phyloP scores from a whole-genome alignment of 768 basidiomycete genomes.

The Phaeotremella skinneri region DNA sequence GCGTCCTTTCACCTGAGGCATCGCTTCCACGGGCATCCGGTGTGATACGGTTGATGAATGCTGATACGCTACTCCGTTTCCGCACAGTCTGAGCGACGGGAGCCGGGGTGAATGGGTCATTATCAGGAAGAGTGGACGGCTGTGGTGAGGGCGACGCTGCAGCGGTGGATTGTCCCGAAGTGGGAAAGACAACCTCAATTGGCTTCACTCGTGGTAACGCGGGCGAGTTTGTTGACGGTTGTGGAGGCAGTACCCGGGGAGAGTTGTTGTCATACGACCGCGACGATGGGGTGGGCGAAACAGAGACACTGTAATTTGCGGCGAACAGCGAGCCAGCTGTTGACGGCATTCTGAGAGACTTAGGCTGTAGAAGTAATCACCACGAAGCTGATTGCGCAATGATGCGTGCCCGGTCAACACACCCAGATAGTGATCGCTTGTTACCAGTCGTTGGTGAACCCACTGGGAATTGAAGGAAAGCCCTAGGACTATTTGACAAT shows the following conservation, averaged over 20 bases:
- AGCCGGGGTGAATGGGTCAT: constrained; percentile 4
- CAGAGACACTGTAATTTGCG: background rate
- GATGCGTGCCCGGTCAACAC: no score
- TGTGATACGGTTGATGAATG: background rate
- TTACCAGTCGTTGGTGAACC: no score
- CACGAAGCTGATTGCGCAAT: background rate
- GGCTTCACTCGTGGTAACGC: background rate
- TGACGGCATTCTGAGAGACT: background rate
- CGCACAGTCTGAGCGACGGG: background rate
- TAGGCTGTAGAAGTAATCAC: background rate
- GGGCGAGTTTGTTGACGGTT: background rate
- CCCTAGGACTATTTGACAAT: no score
- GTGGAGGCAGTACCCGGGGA: background rate
- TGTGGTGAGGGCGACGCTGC: background rate
- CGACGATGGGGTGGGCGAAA: background rate
- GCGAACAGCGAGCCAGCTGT: background rate
- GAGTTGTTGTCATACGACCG: background rate
- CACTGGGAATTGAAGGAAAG: no score
- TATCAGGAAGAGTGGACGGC: constrained; percentile 1
- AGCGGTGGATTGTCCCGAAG: background rate
- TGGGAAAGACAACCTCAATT: background rate
- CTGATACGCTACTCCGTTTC: constrained; percentile 1
- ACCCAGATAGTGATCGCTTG: no score
- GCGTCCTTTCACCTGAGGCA: background rate
- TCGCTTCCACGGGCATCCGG: background rate